These are phyloP conservation scores for Strobilomyces echinocephalus DNA, from an alignment of 768 basidiomycete species.

Conservation along the genomic window DNA sequence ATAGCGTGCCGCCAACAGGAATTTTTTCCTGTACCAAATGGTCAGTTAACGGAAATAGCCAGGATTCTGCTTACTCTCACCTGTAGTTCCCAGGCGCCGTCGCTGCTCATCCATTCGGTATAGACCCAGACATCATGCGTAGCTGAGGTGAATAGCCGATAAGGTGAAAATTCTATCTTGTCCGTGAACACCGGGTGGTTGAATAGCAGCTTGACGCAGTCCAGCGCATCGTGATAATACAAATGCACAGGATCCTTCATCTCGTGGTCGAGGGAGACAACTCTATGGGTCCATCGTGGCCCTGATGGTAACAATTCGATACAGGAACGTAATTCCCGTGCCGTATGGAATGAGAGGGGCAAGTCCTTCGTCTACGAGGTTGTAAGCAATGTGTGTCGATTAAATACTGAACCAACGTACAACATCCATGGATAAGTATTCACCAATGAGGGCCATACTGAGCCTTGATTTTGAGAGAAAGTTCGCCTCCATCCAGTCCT, in stretches of 20 bases:
- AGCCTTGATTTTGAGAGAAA: slow-evolving; percentile 27
- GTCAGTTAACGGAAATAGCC: too few relatives aligned
- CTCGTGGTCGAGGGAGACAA: slow-evolving; percentile 6
- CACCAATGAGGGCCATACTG: slow-evolving; percentile 27
- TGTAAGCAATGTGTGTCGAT: background rate
- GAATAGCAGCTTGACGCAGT: slow-evolving; percentile 21
- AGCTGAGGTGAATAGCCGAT: background rate
- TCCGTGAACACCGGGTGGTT: background rate
- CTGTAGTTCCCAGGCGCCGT: background rate
- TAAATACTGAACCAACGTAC: slow-evolving; percentile 13
- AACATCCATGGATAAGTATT: slow-evolving; percentile 5
- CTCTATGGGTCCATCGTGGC: slow-evolving; percentile 21
- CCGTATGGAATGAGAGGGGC: slow-evolving; percentile 20
- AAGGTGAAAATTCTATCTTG: background rate
- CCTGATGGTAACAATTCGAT: slow-evolving; percentile 26
- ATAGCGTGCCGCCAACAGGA: too few relatives aligned
- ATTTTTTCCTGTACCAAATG: too few relatives aligned
- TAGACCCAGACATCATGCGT: background rate
- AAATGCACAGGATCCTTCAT: slow-evolving; percentile 11
- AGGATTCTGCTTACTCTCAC: too few relatives aligned
- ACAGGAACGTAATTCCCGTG: slow-evolving; percentile 22
- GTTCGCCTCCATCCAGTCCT: slow-evolving; percentile 30
- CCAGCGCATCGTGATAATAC: slow-evolving; percentile 11
- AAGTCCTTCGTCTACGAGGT: background rate
- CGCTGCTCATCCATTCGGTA: slow-evolving; percentile 20